Base-by-base conservation (phyloP, 108 stramenopile species). In the Cyclostephanos tholiformis region DNA sequence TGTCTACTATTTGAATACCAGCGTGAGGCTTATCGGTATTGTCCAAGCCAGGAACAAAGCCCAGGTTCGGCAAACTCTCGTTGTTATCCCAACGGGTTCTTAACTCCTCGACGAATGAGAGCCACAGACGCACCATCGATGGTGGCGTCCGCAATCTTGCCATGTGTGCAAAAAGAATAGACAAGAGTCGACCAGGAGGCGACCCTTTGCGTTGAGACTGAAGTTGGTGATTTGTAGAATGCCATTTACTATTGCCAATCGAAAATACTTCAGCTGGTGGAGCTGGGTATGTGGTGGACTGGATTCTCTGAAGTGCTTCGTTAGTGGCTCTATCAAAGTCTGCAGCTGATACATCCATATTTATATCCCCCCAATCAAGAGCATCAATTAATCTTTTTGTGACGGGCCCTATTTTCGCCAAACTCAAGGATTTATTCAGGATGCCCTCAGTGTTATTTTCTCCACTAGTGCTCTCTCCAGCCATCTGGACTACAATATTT, bases 121-220 rank as follows among this genome's bases (percentile, higher is more conserved):
- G 44, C 91, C 91, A 95, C 6, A 91, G 74, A 56, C 84, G 62
- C 58, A 88, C 87, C 84, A 95, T 93, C 36, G 88, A 86, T 7
- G 89, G 82, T 7, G 91, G 84, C 19, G 89, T 84, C 19, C 86
- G 86, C 16, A 91, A 76, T 30, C 77, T 76, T 39, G 90, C 82
- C 87, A 93, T 90, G 26, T 88, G 86, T n/a, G 82, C 85, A 80
- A 88, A 95, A n/a, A 95, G 76, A 52, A 95, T 56, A 1, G 91
- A 93, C n/a, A 95, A 58, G 14, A 95, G 84, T 11, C 94, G 86
- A n/a, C 94, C 94, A 56, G 76, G 84, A 17, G 89, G 89, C 32
- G 91, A 83, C 17, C 87, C 82, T 74, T 89, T 90, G 46, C 43
- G 60, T 59, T 87, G 69, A 35, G 85, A 32, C 64, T 38, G 63